These are phyloP conservation scores for Ceratocystis papillata DNA, from an alignment of 2,329 filamentous ascomycete species.

Conservation along the genomic window DNA sequence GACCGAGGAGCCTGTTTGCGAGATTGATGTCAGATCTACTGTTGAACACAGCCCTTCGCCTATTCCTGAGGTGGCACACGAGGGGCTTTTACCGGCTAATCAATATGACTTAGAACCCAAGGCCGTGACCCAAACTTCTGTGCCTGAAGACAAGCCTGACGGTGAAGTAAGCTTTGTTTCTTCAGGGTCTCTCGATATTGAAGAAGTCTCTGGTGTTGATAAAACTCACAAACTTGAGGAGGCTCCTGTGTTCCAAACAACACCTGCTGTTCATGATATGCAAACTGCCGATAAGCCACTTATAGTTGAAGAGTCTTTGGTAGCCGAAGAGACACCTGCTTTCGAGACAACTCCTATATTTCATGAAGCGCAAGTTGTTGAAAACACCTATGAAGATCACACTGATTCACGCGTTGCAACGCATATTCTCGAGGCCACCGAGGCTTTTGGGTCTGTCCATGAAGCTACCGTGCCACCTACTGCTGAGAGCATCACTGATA, in stretches of 20 bases:
- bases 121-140: background rate
- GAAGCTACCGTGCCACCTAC: background rate
- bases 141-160: background rate
- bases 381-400: background rate
- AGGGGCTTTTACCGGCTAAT: too few species aligned
- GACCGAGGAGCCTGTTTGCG: background rate
- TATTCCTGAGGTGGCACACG: background rate
- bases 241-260: background rate
- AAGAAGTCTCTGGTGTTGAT: background rate
- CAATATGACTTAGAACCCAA: background rate
- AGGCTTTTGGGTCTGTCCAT: background rate
- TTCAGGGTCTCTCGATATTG: background rate
- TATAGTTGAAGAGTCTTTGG: background rate
- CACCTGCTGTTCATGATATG: background rate
- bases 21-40: slow-evolving; percentile 5
- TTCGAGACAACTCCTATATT: background rate
- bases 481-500: background rate
- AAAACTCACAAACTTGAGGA: background rate
- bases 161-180: background rate
- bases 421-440: background rate
- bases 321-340: background rate
- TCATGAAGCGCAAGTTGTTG: background rate
- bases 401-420: background rate
- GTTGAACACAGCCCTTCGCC: background rate
- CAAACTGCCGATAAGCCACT: background rate